Base-by-base conservation (phyloP, 805 yeast genomes). In the Wickerhamomyces canadensis region DNA sequence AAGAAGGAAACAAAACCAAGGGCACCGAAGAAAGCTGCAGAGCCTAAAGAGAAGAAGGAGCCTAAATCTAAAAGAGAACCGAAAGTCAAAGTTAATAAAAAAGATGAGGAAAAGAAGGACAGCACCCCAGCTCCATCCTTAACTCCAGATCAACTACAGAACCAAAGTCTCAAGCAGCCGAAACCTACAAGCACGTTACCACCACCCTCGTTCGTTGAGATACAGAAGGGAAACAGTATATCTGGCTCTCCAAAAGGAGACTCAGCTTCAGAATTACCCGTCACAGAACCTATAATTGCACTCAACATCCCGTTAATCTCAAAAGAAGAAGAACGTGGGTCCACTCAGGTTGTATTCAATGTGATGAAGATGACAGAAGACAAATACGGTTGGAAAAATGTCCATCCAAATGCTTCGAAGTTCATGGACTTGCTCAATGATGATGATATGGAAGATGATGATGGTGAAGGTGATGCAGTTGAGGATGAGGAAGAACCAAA, bases 311-410 rank as follows among this genome's bases (percentile, higher is more conserved):
- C 83, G 0, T 54, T 78, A 26, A 49, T 59, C 3, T 67, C 67
- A 33, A 66, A 70, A 4, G 56, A 58, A n/a, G 62, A 66, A 24
- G 78, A 78, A 4, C 74, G 77, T 4, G 82, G 81, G 2, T 73
- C 76, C 32, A 64, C 80, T 1, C 83, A 79, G 48, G 78, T 78
- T 1, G 77, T 83, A 4, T 70, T 84, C 45, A 85, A 86, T 47
- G 84, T 86, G 22, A 58, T 81, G 55, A 75, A 77, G 47, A 60
- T 83, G 37, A 84, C 91, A 5, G 95, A 86, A 52, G 87, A 83
- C 34, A 84, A 84, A 58, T 86, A 86, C 57, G 96, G 95, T 4
- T 85, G 82, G 74, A 76, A 76, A 24, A 72, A 65, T 2, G 64
- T 83, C 37, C 86, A 80, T 49, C 89, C 89, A 0, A 74, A 74